These are phyloP conservation scores for Anethum foeniculum DNA, from an alignment of 140 eudicot species.

Conservation along the genomic window DNA sequence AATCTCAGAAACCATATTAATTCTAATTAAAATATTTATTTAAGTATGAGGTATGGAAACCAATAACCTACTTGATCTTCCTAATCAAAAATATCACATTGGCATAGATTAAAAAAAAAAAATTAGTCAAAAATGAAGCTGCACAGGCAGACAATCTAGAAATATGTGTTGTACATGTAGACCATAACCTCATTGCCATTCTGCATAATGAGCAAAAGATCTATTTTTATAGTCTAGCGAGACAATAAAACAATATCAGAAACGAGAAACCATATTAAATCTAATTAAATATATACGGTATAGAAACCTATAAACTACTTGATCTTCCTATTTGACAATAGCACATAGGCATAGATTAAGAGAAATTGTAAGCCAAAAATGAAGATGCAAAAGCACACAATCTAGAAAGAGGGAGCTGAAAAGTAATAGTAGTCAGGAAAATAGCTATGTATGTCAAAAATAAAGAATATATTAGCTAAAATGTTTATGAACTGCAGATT, in stretches of 20 bases:
- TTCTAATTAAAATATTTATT: background rate
- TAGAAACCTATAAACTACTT: background rate
- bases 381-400: background rate
- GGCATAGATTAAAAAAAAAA: background rate
- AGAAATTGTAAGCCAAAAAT: background rate
- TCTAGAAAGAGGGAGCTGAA: background rate
- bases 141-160: background rate
- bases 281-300: background rate
- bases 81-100: background rate
- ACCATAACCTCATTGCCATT: conserved; percentile 89
- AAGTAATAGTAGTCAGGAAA: background rate
- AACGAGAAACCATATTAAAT: background rate
- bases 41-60: background rate
- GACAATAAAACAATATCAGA: background rate
- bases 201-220: conserved; percentile 30
- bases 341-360: background rate
- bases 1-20: background rate
- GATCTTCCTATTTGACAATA: background rate
- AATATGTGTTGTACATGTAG: conserved; percentile 75
- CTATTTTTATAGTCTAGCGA: background rate
- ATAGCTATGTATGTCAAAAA: background rate
- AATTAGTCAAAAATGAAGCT: background rate
- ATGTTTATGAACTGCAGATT: background rate
- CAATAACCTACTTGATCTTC: background rate
- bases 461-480: background rate